phyloP scores from a whole-genome alignment of 129 eudicot genomes.

The Rutidosis leptorrhynchoides region DNA sequence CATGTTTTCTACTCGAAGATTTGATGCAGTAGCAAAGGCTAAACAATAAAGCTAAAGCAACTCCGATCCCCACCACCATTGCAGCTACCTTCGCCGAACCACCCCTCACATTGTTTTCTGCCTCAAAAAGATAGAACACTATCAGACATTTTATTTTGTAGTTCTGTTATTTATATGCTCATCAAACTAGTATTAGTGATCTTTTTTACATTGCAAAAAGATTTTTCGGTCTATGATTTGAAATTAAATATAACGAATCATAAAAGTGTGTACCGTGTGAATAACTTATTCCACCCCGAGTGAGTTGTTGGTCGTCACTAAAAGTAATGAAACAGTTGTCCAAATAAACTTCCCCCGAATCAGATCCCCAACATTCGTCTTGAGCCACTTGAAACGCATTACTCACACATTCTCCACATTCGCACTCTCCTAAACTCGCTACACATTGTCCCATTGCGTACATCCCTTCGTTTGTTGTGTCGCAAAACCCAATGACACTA shows the following conservation, averaged over 20 bases:
- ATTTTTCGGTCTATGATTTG: not conserved
- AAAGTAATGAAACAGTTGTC: constrained; percentile 46
- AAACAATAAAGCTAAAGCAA: constrained; percentile 25
- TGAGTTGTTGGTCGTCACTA: constrained; percentile 21
- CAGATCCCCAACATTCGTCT: constrained; percentile 53
- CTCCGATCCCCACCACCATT: constrained; percentile 50
- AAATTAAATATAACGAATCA: not conserved
- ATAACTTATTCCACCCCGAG: not conserved
- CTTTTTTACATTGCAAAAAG: not conserved
- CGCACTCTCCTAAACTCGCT: constrained; percentile 42
- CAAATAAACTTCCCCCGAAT: constrained; percentile 46
- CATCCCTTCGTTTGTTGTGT: constrained; percentile 32
- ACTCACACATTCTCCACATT: constrained; percentile 52
- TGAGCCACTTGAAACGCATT: constrained; percentile 49
- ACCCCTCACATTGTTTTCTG: constrained; percentile 25
- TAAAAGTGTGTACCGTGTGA: constrained; percentile 26
- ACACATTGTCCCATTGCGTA: constrained; percentile 49
- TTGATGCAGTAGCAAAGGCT: constrained; percentile 28
- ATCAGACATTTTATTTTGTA: not conserved
- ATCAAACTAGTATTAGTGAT: not conserved
- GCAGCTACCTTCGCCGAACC: constrained; percentile 42
- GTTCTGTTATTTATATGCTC: not conserved
- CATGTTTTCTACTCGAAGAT: constrained; percentile 39
- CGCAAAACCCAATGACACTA: constrained; percentile 34
- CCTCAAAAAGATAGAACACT: not conserved